Conservation (phyloP, 2,329 filamentous ascomycete species). For the Fonsecaea monophora region DNA sequence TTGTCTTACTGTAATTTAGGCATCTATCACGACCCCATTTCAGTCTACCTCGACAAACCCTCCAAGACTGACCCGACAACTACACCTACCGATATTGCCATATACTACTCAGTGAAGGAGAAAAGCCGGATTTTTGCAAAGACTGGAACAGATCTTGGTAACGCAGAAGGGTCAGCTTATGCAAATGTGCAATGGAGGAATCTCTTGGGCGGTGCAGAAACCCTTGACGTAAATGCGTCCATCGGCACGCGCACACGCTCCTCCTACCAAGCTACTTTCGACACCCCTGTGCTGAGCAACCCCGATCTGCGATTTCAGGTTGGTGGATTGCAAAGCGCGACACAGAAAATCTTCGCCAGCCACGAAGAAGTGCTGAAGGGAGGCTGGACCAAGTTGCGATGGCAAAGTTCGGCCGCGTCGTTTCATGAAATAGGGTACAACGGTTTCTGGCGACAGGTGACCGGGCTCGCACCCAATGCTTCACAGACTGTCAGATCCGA, state of each 20-base stretch:
- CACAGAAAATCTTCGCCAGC: constrained; percentile 88
- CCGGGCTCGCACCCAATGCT: constrained; percentile 74
- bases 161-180: constrained; percentile 92
- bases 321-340: constrained; percentile 81
- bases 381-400: constrained; percentile 76
- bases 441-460: constrained; percentile 86
- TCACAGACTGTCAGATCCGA: constrained; percentile 82
- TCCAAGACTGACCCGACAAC: constrained; percentile 71
- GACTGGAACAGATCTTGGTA: constrained; percentile 92
- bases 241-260: constrained; percentile 89
- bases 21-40: constrained; percentile 84
- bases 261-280: constrained; percentile 85
- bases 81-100: constrained; percentile 77
- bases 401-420: constrained; percentile 69
- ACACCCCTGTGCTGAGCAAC: constrained; percentile 81
- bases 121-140: constrained; percentile 84
- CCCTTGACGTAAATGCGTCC: constrained; percentile 83
- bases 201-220: constrained; percentile 92
- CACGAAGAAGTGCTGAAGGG: constrained; percentile 90
- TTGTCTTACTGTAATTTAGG: constrained; percentile 57
- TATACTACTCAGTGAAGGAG: constrained; percentile 79
- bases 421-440: constrained; percentile 81
- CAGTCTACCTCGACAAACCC: constrained; percentile 81
- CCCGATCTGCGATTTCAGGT: constrained; percentile 80
- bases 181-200: constrained; percentile 87